Base-by-base conservation (phyloP, 805 yeast species). In the Naumovozyma castellii region DNA sequence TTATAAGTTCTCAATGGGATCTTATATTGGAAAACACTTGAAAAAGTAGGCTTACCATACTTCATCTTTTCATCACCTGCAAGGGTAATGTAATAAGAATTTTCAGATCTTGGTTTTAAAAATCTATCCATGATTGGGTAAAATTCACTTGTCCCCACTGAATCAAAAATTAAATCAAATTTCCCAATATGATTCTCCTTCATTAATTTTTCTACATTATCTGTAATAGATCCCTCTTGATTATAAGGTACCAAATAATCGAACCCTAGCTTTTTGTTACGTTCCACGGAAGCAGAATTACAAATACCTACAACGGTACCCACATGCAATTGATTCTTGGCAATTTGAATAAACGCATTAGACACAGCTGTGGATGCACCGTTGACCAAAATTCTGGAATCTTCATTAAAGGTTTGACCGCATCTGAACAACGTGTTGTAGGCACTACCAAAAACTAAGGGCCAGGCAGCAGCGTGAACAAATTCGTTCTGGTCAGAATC, bases 351-450 rank as follows among this genome's bases (percentile, higher is more conserved):
- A 3, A 71, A 66, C 43, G 66, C 68, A 20, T 68, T 54, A 17
- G 88, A 87, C 13, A 81, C 87, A 12, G 79, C 62, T 1, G 94
- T 77, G 6, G 83, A 78, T 18, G 82, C 90, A 30, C 95, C 95
- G 35, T 82, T 63, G 16, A 84, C 69, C 36, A 83, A 65, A 3
- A 81, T 73, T 42, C 68, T 71, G 4, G 75, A 64, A 13, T 64
- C 60, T 9, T 65, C 64, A 30, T 62, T 65, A 16, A 73, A 60
- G 27, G 59, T 56, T 41, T 67, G 65, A 3, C 55, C 54, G 19
- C 50, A 47, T 5, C 51, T 43, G 6, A 55, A 53, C 22, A 71
- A 55, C 37, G 68, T 60, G 13, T 48, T 54, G 46, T 53, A 68
- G 0, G 90, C 88, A 3, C 94, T 80, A 15, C 76, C 75, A 47